Percentiles rank a stretch among this genome's conserved stretches.
Conservation (phyloP, 768 basidiomycete genomes). For the Rhizopogon roseolus region DNA sequence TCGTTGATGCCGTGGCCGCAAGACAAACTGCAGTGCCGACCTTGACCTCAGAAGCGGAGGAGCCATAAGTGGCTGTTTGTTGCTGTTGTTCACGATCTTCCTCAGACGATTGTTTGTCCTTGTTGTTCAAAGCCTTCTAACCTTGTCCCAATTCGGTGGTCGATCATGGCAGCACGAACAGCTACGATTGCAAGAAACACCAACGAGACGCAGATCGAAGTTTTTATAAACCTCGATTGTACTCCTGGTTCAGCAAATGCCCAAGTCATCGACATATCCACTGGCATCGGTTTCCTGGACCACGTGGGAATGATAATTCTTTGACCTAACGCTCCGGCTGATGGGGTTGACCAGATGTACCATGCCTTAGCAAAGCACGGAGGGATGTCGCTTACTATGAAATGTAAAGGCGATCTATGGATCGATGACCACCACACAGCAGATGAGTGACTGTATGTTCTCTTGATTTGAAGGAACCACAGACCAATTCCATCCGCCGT, state of each 20-base stretch:
- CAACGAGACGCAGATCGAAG: conserved; percentile 87
- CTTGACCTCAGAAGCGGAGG: conserved; percentile 4
- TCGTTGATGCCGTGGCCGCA: conserved; percentile 16
- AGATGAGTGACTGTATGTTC: conserved; percentile 59
- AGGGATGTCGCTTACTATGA: conserved; percentile 86
- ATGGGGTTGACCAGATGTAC: conserved; percentile 70
- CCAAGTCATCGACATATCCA: conserved; percentile 81
- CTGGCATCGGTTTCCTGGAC: conserved; percentile 98
- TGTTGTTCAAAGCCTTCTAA: conserved; percentile 3
- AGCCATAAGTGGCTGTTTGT: conserved; percentile 5
- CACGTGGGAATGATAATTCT: conserved; percentile 56
- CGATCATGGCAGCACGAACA: conserved; percentile 40
- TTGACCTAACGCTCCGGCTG: not conserved
- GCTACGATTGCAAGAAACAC: conserved; percentile 81
- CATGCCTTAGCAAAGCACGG: conserved; percentile 96
- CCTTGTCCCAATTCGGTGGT: not conserved
- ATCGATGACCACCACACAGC: conserved; percentile 99
- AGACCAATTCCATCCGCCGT: not conserved
- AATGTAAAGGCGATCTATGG: conserved; percentile 92
- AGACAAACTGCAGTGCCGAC: conserved; percentile 13
- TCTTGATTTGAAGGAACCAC: conserved; percentile 12
- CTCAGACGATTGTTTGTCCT: conserved; percentile 5
- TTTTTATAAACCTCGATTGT: conserved; percentile 78
- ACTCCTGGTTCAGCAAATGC: conserved; percentile 51
- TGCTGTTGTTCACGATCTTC: conserved; percentile 5